Evolutionary conservation across 2,329 filamentous ascomycete species (phyloP).

Genomic region (Furcasterigmium furcatum): DNA sequence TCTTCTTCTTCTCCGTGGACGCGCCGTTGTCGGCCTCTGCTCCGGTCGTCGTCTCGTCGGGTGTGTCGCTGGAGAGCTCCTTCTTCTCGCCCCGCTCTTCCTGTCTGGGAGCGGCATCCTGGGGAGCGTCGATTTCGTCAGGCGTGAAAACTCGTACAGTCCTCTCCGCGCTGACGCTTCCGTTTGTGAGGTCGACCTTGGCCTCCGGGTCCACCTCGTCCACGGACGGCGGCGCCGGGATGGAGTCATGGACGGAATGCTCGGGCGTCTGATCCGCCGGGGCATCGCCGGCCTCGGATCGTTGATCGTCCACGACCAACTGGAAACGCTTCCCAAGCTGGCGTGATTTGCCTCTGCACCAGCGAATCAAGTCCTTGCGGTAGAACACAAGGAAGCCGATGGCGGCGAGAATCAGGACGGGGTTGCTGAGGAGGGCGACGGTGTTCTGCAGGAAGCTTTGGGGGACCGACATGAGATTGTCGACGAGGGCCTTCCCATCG

Average conservation of each 20-base stretch:
- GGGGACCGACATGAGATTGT: conserved; percentile 48
- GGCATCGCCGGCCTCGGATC: conserved; percentile 9
- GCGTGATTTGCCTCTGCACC: conserved; percentile 25
- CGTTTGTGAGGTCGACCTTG: not conserved
- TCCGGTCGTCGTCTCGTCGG: not conserved
- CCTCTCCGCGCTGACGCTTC: no score
- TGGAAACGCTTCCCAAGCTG: conserved; percentile 19
- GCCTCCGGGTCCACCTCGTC: not conserved
- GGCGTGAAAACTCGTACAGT: no score
- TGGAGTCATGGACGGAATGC: not conserved
- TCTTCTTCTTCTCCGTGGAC: conserved; percentile 63
- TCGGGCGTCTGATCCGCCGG: not conserved
- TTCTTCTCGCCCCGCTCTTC: no score
- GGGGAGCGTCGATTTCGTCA: no score
- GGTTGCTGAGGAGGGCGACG: conserved; percentile 54
- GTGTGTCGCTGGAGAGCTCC: not conserved
- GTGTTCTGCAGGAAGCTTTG: conserved; percentile 46
- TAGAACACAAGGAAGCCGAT: conserved; percentile 38
- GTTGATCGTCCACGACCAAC: conserved; percentile 13
- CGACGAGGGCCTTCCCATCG: conserved; percentile 40
- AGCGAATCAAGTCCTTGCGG: conserved; percentile 40
- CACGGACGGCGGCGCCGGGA: not conserved
- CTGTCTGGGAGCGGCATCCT: no score
- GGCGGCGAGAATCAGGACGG: conserved; percentile 44
- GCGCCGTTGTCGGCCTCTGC: conserved; percentile 20